Conservation (phyloP, 148 eudicot species). For the Vaccinium corymbosum region DNA sequence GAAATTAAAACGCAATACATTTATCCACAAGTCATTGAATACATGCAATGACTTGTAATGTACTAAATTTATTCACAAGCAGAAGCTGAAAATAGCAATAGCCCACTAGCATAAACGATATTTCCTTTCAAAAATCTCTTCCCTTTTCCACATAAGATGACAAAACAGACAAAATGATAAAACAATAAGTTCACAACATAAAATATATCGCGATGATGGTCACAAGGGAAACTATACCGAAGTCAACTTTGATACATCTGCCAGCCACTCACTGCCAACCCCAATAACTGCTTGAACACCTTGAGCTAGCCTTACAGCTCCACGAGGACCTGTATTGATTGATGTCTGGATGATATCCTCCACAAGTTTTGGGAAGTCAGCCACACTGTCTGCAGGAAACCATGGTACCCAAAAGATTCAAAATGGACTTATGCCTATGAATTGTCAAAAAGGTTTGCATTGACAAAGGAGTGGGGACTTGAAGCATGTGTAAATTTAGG, state of each 20-base stretch:
- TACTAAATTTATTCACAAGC: background rate
- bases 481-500: background rate
- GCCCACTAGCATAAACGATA: background rate
- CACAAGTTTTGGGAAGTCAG: conserved; percentile 73
- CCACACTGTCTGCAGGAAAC: conserved; percentile 58
- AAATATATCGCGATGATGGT: background rate
- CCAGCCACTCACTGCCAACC: conserved; percentile 93
- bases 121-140: background rate
- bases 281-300: conserved; percentile 94
- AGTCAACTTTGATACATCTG: conserved; percentile 75
- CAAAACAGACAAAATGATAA: background rate
- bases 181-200: background rate
- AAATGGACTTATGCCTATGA: background rate
- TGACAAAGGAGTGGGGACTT: background rate
- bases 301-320: conserved; percentile 84
- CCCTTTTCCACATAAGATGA: background rate
- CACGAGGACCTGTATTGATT: conserved; percentile 92
- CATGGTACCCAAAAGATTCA: conserved; percentile 5
- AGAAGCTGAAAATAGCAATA: background rate
- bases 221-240: background rate
- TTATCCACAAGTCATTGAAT: background rate
- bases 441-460: background rate
- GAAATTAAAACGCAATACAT: background rate
- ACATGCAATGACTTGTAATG: background rate
- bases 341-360: conserved; percentile 95